These are phyloP conservation scores for Anisodus acutangulus DNA, from an alignment of 257 asterid species.

Conservation along the genomic window DNA sequence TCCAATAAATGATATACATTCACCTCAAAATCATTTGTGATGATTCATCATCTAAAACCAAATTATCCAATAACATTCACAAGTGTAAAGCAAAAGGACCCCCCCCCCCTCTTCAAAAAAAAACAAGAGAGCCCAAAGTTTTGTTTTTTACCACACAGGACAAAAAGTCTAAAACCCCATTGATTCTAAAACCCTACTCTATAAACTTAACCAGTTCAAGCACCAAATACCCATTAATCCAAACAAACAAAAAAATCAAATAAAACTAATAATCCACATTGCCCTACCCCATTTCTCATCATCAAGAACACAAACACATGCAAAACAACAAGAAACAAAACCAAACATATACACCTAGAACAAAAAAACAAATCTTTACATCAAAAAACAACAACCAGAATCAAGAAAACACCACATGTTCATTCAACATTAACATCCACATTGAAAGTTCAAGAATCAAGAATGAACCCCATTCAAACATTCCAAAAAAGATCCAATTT, in stretches of 20 bases:
- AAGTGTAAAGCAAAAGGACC: neutral
- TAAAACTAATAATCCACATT: constrained; percentile 13
- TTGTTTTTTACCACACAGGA: neutral
- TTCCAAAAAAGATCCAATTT: neutral
- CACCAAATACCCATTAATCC: constrained; percentile 21
- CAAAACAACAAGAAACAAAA: constrained; percentile 6
- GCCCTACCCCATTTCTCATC: neutral
- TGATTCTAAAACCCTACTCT: constrained; percentile 10
- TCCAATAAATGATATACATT: neutral
- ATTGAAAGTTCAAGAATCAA: neutral
- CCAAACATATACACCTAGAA: neutral
- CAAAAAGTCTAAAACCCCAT: constrained; percentile 7
- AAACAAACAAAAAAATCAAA: neutral
- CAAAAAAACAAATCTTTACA: neutral
- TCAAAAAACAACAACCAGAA: neutral
- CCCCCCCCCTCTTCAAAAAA: neutral
- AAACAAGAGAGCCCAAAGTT: neutral
- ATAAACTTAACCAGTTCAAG: neutral
- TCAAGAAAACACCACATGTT: neutral
- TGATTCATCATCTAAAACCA: neutral
- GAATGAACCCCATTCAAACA: neutral
- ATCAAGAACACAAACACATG: constrained; percentile 1
- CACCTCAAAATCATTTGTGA: neutral
- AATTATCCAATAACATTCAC: constrained; percentile 8
- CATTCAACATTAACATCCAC: neutral